Percentiles rank a stretch among this genome's conserved stretches.
phyloP scores from a whole-genome alignment of 2,329 filamentous ascomycete species.

The Penicillium sp. region DNA sequence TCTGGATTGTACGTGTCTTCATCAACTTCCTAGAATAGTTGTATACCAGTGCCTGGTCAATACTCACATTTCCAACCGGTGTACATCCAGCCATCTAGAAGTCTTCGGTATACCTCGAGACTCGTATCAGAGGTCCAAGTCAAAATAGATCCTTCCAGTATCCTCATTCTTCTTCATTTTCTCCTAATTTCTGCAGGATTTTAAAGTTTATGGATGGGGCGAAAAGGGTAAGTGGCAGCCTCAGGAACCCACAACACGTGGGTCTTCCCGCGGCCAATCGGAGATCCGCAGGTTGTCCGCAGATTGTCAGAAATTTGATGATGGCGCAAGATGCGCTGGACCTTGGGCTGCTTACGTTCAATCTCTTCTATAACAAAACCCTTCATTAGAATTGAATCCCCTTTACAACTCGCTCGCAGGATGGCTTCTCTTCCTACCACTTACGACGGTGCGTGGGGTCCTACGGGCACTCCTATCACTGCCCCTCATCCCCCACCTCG shows the following conservation, averaged over 20 bases:
- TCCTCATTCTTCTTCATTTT: too few species aligned
- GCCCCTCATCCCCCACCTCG: conserved; percentile 14
- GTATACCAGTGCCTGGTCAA: rapidly evolving
- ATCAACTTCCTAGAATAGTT: too few species aligned
- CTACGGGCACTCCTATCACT: background rate
- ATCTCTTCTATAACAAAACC: conserved; percentile 27
- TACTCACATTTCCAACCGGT: background rate
- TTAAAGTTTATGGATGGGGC: conserved; percentile 5
- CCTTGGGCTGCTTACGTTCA: conserved; percentile 16
- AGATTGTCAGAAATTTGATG: conserved; percentile 21
- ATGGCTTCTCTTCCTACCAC: conserved; percentile 56
- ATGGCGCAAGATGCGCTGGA: conserved; percentile 17
- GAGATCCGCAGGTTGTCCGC: conserved; percentile 10
- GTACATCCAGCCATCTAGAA: background rate
- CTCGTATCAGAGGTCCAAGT: too few species aligned
- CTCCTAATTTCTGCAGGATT: too few species aligned
- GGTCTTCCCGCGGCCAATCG: conserved; percentile 25
- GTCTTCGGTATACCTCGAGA: too few species aligned
- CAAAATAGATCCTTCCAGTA: too few species aligned
- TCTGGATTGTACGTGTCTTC: background rate
- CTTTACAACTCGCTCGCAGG: conserved; percentile 34
- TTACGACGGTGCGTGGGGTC: conserved; percentile 53
- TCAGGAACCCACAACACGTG: conserved; percentile 24
- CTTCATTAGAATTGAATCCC: conserved; percentile 32
- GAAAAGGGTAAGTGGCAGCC: conserved; percentile 16